Conservation (phyloP, 495 filamentous ascomycete genomes). For the Neurospora sp. region DNA sequence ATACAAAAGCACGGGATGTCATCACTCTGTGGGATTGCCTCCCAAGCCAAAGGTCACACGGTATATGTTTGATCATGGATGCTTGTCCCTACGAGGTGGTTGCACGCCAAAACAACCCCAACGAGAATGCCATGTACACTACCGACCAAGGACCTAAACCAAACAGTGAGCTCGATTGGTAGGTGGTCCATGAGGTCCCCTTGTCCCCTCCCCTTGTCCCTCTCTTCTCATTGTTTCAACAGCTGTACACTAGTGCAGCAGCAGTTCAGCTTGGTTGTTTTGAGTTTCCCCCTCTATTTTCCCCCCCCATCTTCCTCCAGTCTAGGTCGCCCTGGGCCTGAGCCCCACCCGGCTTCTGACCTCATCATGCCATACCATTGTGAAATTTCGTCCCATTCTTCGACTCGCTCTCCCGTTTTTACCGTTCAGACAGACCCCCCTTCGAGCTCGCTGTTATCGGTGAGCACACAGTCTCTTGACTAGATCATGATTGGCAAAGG, state of each 20-base stretch:
- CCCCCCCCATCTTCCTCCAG: not conserved
- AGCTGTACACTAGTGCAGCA: not conserved
- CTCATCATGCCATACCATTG: not conserved
- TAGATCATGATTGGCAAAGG: not conserved
- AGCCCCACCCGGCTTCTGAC: not conserved
- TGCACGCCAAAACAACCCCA: not conserved
- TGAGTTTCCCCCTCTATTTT: not conserved
- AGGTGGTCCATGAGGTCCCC: not conserved
- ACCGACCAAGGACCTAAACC: no score
- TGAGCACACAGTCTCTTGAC: not conserved
- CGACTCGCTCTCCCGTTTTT: not conserved
- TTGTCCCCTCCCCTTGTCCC: not conserved
- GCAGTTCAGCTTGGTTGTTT: not conserved
- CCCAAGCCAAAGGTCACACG: conserved; percentile 2
- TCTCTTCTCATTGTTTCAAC: not conserved
- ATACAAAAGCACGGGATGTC: conserved; percentile 11
- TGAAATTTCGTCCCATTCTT: not conserved
- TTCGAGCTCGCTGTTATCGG: not conserved
- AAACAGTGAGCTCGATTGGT: no score
- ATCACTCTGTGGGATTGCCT: conserved; percentile 3
- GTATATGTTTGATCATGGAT: not conserved
- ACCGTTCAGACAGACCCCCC: not conserved
- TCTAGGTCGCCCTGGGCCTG: not conserved
- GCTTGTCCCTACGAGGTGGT: not conserved
- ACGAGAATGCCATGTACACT: no score